Conservation (phyloP, 2,329 filamentous ascomycete genomes). For the Camillea tinctor region DNA sequence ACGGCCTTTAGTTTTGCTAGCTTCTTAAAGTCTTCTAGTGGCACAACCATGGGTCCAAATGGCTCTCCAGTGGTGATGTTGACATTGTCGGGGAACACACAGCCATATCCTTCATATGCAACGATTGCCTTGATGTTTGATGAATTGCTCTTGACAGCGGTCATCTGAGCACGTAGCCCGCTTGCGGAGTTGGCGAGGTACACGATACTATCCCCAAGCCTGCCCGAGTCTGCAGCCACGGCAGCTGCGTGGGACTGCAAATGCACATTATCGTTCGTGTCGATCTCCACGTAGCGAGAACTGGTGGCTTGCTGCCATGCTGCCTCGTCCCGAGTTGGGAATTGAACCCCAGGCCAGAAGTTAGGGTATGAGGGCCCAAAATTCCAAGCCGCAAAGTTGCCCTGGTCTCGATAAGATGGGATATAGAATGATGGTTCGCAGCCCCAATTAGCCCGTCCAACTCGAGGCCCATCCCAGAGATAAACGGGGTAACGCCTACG, state of each 20-base stretch:
- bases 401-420: conserved; percentile 34
- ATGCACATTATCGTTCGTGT: conserved; percentile 32
- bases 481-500: conserved; percentile 38
- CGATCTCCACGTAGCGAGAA: conserved; percentile 36
- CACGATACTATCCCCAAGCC: conserved; percentile 30
- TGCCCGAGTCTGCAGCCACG: conserved; percentile 34
- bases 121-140: conserved; percentile 39
- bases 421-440: conserved; percentile 31
- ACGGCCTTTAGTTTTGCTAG: conserved; percentile 22
- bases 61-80: conserved; percentile 23
- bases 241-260: conserved; percentile 35
- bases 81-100: conserved; percentile 24
- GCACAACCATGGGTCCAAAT: conserved; percentile 25
- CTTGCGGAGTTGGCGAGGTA: conserved; percentile 36
- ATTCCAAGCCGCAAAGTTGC: conserved; percentile 37
- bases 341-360: conserved; percentile 37
- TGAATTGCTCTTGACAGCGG: conserved; percentile 33
- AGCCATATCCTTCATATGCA: conserved; percentile 26
- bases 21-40: conserved; percentile 29
- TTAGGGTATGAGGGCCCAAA: conserved; percentile 31
- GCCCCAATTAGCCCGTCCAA: conserved; percentile 38
- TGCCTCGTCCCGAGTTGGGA: conserved; percentile 29
- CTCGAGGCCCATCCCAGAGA: conserved; percentile 37
- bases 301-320: conserved; percentile 36
- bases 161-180: conserved; percentile 34